Evolutionary conservation across 225 moss, liverwort and hornwort genomes (phyloP), one percentile per base, ranked within the genome.

Genomic region (Lunularia cruciata): DNA sequence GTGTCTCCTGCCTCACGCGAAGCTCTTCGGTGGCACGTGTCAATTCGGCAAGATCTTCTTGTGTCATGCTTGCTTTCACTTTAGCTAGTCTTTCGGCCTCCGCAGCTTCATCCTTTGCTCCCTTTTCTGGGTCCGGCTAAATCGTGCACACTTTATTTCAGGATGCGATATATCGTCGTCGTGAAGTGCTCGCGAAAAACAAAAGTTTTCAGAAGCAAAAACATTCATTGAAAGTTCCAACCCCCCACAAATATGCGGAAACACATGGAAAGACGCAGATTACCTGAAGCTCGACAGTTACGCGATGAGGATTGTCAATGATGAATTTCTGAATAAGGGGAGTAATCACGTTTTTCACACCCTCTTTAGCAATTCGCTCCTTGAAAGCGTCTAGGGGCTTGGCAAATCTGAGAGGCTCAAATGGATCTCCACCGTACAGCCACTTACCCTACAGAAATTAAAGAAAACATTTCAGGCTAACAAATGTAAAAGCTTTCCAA

Each of bases 351-450:
- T 89, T 93, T 80, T 91, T 93, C 40, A 91, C 89, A 39, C 98
- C 98, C 65, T 93, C 98, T 2, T 69, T 68, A 23, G 85, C 73
- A 34, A 98, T 86, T 39, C 93, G 78, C 35, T 82, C 81, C 74
- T 98, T 98, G 61, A 98, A 98, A 47, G 83, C 89, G 54, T 98
- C 98, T 12, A 98, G 75, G 48, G 98, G 98, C 85, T 98, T 98
- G 25, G 93, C 86, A 71, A 98, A 98, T 45, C 89, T 83, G 43
- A 98, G 88, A 69, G 98, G 93, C 70, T 98, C 92, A 72, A 98
- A 98, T 40, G 98, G 98, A 67, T 98, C 93, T 52, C 94, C 91
- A 26, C 98, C 98, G 67, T 98, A 98, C 8, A 98, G 61, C 98
- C 98, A 98, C 75, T 98, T 98, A 13, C 90, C 93, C 96, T 98